Base-by-base conservation (phyloP, 495 filamentous ascomycete species). In the Penicillium coprophilum region DNA sequence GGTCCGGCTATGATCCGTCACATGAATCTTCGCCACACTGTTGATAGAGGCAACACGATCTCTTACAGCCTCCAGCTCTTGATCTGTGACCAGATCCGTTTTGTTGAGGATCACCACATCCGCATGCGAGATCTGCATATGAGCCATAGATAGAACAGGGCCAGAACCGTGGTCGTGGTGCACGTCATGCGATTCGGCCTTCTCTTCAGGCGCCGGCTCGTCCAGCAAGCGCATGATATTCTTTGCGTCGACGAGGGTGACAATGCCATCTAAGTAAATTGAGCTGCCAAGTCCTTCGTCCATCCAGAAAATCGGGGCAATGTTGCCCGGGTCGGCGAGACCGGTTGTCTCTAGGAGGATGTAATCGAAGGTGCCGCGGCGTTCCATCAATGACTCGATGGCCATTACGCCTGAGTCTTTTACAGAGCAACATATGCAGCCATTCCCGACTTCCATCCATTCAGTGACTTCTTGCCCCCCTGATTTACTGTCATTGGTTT, bases 341-440 rank as follows among this genome's bases (percentile, higher is more conserved):
- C 94, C 94, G 2, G 92, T 97, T 1, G 95, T 97, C 73, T 98
- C 94, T 23, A 98, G 87, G 1, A 98, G 85, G 62, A 98, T 96
- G 76, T 97, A 97, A 80, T 98, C 95, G 66, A 98, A 97, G 34
- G 86, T 83, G 39, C 94, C 94, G 51, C 90, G 90, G 58, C 89
- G 88, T 57, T 91, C 89, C 90, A 98, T 97, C n/a, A 98, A 78
- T 17, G 88, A 89, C 74, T 98, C 94, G 55, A 98, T 92, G 55
- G 94, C 95, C 62, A 86, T 87, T 48, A 98, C 92, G 41, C 95
- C 94, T 8, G 85, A 82, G 72, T 97, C 93, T 77, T 96, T 98
- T 63, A 98, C 92, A 21, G 93, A 96, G 74, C 94, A 98, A 76
- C 94, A 98, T 62, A 98, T 92, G 76, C 94, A 98, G 56, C 94